Evolutionary conservation across 2,329 filamentous ascomycete species (phyloP).

Genomic region (Penicillium sp.): DNA sequence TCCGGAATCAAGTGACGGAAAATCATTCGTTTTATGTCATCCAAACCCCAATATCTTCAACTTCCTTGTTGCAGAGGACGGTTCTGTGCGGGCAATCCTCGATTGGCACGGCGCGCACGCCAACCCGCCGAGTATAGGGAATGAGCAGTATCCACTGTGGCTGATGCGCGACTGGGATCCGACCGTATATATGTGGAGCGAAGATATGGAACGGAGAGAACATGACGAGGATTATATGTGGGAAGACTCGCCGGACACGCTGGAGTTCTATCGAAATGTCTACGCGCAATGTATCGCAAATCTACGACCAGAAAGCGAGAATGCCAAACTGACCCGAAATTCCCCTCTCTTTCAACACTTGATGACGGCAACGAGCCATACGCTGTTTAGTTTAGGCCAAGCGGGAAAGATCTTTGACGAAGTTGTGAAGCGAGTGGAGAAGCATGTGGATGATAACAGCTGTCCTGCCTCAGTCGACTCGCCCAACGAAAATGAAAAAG

Average conservation of each 20-base stretch:
- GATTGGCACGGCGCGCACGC: background rate
- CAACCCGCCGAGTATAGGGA: background rate
- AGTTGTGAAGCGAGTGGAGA: background rate
- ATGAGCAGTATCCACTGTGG: background rate
- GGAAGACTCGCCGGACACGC: background rate
- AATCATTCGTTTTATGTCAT: background rate
- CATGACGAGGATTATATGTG: background rate
- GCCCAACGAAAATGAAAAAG: background rate
- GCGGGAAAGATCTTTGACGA: background rate
- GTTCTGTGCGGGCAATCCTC: background rate
- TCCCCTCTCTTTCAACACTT: background rate
- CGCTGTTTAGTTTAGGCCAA: background rate
- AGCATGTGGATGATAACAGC: background rate
- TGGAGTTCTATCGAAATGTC: background rate
- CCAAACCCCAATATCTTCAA: background rate
- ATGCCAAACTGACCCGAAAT: background rate
- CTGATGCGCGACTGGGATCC: background rate
- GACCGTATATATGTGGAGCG: background rate
- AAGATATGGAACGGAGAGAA: background rate
- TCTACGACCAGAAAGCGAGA: background rate
- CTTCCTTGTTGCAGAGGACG: background rate
- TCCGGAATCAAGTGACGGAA: background rate
- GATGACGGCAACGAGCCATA: too few species aligned
- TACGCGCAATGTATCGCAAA: background rate
- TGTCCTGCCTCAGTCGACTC: background rate